phyloP scores from a whole-genome alignment of 2,329 filamentous ascomycete species.

The Arthrobotrys conoides region DNA sequence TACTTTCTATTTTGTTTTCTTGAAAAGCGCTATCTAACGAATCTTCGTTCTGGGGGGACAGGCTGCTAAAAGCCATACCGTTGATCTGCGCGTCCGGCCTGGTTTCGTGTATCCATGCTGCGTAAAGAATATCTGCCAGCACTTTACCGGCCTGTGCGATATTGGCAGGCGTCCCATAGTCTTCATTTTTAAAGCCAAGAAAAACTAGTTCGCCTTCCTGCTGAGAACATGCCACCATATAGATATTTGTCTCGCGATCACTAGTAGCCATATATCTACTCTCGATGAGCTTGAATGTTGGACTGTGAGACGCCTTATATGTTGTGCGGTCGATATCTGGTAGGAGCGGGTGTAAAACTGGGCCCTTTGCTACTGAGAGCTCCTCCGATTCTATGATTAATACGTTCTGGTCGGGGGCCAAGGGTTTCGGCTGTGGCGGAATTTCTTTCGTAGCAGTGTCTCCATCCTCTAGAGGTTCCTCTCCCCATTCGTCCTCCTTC shows the following conservation, averaged over 20 bases:
- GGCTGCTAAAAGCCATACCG: not conserved
- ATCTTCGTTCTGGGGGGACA: not conserved
- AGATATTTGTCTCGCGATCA: not conserved
- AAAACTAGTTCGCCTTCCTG: constrained; percentile 15
- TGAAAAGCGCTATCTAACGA: not conserved
- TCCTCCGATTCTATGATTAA: not conserved
- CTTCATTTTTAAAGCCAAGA: not conserved
- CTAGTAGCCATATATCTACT: not conserved
- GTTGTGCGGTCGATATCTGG: constrained; percentile 5
- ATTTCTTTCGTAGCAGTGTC: no score
- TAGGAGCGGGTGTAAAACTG: not conserved
- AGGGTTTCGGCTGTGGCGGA: not conserved
- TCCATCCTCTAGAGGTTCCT: no score
- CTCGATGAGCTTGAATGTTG: not conserved
- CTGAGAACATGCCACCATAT: not conserved
- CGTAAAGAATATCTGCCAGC: constrained; percentile 7
- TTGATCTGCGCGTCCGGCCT: not conserved
- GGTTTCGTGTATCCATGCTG: not conserved
- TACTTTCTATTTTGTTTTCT: not conserved
- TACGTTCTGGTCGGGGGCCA: not conserved
- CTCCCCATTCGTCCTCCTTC: no score
- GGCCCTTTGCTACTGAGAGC: not conserved
- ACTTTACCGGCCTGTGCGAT: not conserved
- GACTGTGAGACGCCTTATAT: not conserved
- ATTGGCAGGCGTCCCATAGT: not conserved